A percentile compares a stretch with the other conserved stretches of the same genome.
These are phyloP conservation scores for Nicotiana otophora DNA, from an alignment of 257 asterid genomes.

Conservation along the genomic window DNA sequence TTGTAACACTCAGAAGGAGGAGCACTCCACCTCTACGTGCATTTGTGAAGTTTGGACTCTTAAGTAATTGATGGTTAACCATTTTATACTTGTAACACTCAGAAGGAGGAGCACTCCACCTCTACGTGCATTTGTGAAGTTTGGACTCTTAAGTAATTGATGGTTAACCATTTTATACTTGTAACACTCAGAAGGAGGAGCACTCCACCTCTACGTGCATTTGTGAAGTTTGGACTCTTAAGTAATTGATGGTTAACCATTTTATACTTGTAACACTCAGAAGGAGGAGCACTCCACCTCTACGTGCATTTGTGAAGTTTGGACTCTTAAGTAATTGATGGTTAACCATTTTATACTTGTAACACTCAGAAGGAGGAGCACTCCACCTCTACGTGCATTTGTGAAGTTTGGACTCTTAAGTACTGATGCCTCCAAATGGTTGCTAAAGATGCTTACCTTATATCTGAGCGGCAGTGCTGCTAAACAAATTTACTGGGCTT, in stretches of 20 bases:
- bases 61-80: no score
- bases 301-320: not conserved
- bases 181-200: no score
- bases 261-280: no score
- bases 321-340: not conserved
- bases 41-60: no score
- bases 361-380: not conserved
- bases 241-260: no score
- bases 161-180: no score
- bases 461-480: not conserved
- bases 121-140: not conserved
- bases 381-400: not conserved
- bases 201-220: no score
- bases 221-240: no score
- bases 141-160: conserved; percentile 2
- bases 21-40: no score
- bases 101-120: not conserved
- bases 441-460: not conserved
- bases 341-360: no score
- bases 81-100: no score
- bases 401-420: conserved; percentile 1
- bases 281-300: not conserved
- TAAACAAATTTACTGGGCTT: not conserved
- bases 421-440: not conserved
- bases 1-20: no score